Evolutionary conservation across 176 grass and related monocot species (phyloP).

Genomic region (Oryza nivara): DNA sequence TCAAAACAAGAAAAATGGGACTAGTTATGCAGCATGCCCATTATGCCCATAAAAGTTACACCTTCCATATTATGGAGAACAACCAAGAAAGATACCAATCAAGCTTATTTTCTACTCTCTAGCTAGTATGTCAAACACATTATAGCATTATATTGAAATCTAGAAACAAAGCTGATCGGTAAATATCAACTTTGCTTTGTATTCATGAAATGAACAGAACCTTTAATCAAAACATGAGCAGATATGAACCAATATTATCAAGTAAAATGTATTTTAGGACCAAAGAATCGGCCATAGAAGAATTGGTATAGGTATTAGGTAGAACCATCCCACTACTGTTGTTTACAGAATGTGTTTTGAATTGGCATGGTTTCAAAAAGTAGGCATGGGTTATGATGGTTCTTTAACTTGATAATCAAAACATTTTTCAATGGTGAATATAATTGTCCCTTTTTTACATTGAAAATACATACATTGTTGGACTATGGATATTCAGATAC

Average conservation of each 20-base stretch:
- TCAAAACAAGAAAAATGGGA: not conserved
- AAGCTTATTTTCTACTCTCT: not conserved
- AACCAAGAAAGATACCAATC: not conserved
- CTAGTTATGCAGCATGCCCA: not conserved
- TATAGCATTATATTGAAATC: not conserved
- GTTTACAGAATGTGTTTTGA: too few relatives aligned
- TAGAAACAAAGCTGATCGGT: slow-evolving; percentile 13
- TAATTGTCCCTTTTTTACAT: not conserved
- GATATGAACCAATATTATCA: too few relatives aligned
- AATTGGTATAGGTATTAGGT: too few relatives aligned
- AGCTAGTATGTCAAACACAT: not conserved
- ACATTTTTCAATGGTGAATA: not conserved
- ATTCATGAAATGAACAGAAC: too few relatives aligned
- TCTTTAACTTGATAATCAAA: not conserved
- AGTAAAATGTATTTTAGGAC: too few relatives aligned
- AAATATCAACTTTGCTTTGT: not conserved
- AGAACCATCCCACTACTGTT: too few relatives aligned
- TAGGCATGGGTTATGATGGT: not conserved
- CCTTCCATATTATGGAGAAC: not conserved
- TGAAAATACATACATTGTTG: not conserved
- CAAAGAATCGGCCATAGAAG: not conserved
- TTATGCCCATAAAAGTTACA: slow-evolving; percentile 1
- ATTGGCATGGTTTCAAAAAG: not conserved
- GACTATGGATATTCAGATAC: not conserved
- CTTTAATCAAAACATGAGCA: too few relatives aligned